phyloP scores from a whole-genome alignment of 2,329 filamentous ascomycete species.

The Lojkania enalia region DNA sequence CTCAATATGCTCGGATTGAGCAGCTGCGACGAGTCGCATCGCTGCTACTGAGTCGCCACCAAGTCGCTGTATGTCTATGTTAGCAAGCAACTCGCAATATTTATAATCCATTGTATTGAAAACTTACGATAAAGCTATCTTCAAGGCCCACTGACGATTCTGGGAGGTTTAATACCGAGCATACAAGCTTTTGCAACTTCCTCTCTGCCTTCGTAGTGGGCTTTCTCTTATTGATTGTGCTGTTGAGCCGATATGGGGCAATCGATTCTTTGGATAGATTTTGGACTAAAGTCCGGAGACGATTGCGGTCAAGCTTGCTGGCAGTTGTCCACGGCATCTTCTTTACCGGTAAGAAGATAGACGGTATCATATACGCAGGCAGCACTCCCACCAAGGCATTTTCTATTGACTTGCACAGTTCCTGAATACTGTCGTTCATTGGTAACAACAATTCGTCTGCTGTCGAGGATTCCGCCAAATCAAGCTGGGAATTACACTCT shows the following conservation, averaged over 20 bases:
- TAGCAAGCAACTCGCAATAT: conserved; percentile 6
- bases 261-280: conserved; percentile 34
- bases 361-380: conserved; percentile 41
- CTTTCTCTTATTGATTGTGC: conserved; percentile 33
- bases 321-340: conserved; percentile 39
- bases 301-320: conserved; percentile 39
- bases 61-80: conserved; percentile 35
- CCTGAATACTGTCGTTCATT: conserved; percentile 27
- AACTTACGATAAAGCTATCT: conserved; percentile 38
- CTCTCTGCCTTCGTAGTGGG: conserved; percentile 32
- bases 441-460: conserved; percentile 35
- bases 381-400: conserved; percentile 33
- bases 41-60: conserved; percentile 37
- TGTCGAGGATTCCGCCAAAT: conserved; percentile 22
- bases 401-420: conserved; percentile 36
- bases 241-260: conserved; percentile 33
- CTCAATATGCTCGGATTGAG: conserved; percentile 30
- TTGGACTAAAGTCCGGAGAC: conserved; percentile 30
- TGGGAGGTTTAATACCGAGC: conserved; percentile 30
- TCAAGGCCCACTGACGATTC: conserved; percentile 32
- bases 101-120: neutral
- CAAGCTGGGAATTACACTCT: conserved; percentile 17
- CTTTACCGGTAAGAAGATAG: conserved; percentile 35
- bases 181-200: conserved; percentile 36
- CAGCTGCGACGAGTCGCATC: conserved; percentile 36